A percentile compares a stretch with the other conserved stretches of the same genome.
phyloP scores from a whole-genome alignment of 495 filamentous ascomycete species.

The Mycothermus thermophilus region DNA sequence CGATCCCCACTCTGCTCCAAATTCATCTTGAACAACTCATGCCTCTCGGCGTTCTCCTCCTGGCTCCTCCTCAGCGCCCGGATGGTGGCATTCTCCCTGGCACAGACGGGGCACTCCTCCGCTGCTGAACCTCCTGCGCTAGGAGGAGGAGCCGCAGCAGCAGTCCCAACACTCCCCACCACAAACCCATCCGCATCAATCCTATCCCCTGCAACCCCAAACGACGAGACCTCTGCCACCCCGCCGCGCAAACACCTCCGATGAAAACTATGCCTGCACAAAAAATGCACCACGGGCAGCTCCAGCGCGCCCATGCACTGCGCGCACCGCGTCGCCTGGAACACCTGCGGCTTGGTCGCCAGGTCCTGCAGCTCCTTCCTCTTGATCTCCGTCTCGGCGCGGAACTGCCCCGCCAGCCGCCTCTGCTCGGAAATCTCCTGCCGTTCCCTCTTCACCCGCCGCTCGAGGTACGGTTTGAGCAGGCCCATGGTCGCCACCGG shows the following conservation, averaged over 20 bases:
- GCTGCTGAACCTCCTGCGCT: no score
- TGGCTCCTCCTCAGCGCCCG: constrained; percentile 73
- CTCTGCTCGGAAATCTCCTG: constrained; percentile 75
- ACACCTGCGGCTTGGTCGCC: constrained; percentile 65
- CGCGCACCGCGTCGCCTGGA: constrained; percentile 76
- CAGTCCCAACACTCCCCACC: no score
- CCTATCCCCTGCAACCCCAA: constrained; percentile 8
- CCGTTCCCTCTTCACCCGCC: constrained; percentile 77
- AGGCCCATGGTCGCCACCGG: constrained; percentile 88
- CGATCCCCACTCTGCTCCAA: constrained; percentile 66
- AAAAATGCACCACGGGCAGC: constrained; percentile 81
- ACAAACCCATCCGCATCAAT: no score
- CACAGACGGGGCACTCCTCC: constrained; percentile 70
- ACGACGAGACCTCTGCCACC: constrained; percentile 18
- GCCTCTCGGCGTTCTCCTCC: constrained; percentile 72
- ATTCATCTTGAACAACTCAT: constrained; percentile 79
- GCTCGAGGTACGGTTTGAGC: constrained; percentile 80
- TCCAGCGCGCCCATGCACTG: constrained; percentile 64
- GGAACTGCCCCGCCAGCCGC: constrained; percentile 70
- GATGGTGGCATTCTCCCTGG: constrained; percentile 70
- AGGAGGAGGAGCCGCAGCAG: no score
- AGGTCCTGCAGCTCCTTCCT: constrained; percentile 64
- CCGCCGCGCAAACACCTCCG: constrained; percentile 66
- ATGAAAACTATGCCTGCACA: constrained; percentile 95
- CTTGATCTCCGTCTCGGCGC: constrained; percentile 69